Evolutionary conservation across 106 monocot species (phyloP).

Genomic region (Allium cepa): DNA sequence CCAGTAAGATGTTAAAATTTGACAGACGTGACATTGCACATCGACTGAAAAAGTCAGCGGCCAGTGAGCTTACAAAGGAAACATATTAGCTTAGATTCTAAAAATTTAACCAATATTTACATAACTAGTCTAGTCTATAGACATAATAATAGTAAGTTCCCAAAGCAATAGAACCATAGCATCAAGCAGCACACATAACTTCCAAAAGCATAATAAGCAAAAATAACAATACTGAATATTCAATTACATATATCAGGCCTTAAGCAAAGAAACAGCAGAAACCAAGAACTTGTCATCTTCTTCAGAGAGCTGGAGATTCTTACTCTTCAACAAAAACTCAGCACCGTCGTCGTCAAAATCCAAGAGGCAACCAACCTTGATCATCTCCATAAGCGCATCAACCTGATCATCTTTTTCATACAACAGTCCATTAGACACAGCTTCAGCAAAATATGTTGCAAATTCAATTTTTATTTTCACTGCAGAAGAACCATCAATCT

Average conservation of each 20-base stretch:
- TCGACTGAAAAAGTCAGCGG: no score
- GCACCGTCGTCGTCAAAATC: conserved; percentile 36
- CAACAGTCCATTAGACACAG: conserved; percentile 33
- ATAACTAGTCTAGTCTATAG: no score
- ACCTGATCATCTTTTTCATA: conserved; percentile 30
- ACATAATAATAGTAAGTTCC: no score
- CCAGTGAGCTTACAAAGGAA: no score
- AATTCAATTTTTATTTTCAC: conserved; percentile 27
- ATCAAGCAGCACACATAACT: no score
- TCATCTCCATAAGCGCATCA: conserved; percentile 27
- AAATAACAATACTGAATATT: no score
- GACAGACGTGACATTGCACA: no score
- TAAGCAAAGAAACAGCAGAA: conserved; percentile 4
- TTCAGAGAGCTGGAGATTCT: conserved; percentile 34
- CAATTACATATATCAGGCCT: background rate
- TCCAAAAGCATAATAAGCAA: no score
- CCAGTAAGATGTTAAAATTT: no score
- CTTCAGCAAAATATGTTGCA: conserved; percentile 37
- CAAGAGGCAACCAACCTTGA: conserved; percentile 37
- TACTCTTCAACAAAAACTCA: conserved; percentile 32
- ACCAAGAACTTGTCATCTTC: conserved; percentile 42
- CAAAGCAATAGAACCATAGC: no score
- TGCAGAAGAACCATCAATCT: background rate
- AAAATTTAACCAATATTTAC: no score
- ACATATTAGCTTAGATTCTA: no score